Base-by-base conservation (phyloP, 345 rosid species). In the Sisymbrium altissimum region DNA sequence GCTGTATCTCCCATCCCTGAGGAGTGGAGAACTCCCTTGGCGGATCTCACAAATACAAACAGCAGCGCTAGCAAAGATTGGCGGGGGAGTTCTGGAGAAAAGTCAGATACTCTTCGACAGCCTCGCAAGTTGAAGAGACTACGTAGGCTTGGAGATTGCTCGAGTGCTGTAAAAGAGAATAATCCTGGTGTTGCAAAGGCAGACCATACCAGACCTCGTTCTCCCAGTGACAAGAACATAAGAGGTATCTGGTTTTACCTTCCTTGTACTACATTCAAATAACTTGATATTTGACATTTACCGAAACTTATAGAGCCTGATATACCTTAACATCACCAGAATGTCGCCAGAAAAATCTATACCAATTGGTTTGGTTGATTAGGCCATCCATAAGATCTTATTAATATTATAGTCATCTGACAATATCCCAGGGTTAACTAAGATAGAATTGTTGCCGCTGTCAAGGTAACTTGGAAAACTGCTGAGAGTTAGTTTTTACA, bases 71-170 rank as follows among this genome's bases (percentile, higher is more conserved):
- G 90, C 83, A 83, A 71, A 70, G 86, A 89, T 70, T 89, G 92
- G 98, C 71, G 43, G 66, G 63, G 85, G 76, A 89, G 85, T 79
- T 84, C 96, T 63, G 83, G 78, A 70, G 85, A 79, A 33, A 84
- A 82, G 72, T 80, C 79, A 68, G 83, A 74, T 64, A 82, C 75
- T 71, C 77, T 63, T 44, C 56, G 80, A 73, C 88, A 61, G 38
- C 75, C 63, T 32, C 84, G 68, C 71, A 88, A 84, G 78, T 76
- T 91, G n/a, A 93, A 84, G 82, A 89, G 98, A 72, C 81, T 93
- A 76, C 83, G 95, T 63, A 93, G 86, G 76, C 72, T 84, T 62
- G 87, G 88, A 63, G 94, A 93, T 59, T 64, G 72, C 35, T 74
- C 54, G 15, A 66, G 69, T 56, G 66, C 71, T 77, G 41, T 38